These are phyloP conservation scores for Lentinula detonsa DNA, from an alignment of 768 basidiomycete species.

Conservation along the genomic window DNA sequence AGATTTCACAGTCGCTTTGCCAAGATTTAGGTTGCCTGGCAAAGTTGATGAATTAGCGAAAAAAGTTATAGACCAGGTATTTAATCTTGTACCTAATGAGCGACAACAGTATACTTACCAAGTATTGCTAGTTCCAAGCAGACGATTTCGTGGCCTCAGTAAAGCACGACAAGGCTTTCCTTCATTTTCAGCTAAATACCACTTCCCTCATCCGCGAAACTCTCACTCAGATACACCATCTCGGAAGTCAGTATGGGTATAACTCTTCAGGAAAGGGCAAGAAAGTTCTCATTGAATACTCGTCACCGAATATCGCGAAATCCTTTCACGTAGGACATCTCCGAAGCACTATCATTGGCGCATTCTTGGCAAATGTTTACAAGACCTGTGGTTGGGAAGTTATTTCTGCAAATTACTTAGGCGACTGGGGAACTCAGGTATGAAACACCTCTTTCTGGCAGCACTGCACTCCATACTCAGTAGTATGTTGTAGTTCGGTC, in stretches of 20 bases:
- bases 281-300: constrained; percentile 85
- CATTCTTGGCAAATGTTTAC: constrained; percentile 87
- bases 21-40: constrained; percentile 83
- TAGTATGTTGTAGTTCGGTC: constrained; percentile 52
- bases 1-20: constrained; percentile 88
- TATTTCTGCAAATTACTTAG: constrained; percentile 88
- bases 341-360: constrained; percentile 98
- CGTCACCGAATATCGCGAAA: constrained; percentile 96
- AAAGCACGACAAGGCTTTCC: constrained; percentile 69
- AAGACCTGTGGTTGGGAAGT: constrained; percentile 92
- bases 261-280: constrained; percentile 77
- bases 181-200: constrained; percentile 74
- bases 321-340: constrained; percentile 97
- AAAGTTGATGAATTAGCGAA: constrained; percentile 76
- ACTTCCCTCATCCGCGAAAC: constrained; percentile 57
- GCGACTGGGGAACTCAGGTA: constrained; percentile 98
- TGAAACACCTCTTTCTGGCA: background rate
- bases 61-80: constrained; percentile 70
- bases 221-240: constrained; percentile 67
- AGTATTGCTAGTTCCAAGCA: constrained; percentile 64
- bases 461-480: background rate
- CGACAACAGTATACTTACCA: background rate
- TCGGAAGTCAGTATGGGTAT: constrained; percentile 80
- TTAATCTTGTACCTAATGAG: constrained; percentile 7
- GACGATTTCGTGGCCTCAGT: constrained; percentile 74